Conservation (phyloP, 2,329 filamentous ascomycete genomes). For the Neurospora sp. region DNA sequence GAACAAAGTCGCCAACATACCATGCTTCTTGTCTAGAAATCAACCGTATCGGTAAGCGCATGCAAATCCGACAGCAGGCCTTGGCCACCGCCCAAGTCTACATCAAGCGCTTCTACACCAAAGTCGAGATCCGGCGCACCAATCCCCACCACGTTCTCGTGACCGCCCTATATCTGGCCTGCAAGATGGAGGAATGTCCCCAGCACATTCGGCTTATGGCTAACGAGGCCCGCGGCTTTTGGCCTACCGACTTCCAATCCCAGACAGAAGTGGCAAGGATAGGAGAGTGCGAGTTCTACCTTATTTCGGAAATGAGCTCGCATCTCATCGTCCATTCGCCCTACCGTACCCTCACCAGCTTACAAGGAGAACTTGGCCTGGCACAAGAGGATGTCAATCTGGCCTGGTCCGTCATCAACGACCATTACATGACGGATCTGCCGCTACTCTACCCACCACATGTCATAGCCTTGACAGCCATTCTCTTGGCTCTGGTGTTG, state of each 20-base stretch:
- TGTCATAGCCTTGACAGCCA: conserved; percentile 74
- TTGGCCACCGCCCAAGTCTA: conserved; percentile 93
- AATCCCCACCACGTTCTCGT: conserved; percentile 89
- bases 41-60: conserved; percentile 70
- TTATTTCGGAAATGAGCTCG: conserved; percentile 85
- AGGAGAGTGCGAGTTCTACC: conserved; percentile 86
- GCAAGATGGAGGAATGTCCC: conserved; percentile 96
- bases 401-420: conserved; percentile 78
- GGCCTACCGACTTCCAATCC: conserved; percentile 65
- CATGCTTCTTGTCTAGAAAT: conserved; percentile 46
- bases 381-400: conserved; percentile 69
- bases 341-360: conserved; percentile 66
- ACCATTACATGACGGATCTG: conserved; percentile 88
- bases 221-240: conserved; percentile 73
- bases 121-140: conserved; percentile 81
- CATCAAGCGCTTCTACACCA: conserved; percentile 85
- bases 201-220: conserved; percentile 91
- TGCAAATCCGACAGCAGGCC: conserved; percentile 80
- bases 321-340: conserved; percentile 87
- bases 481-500: conserved; percentile 75
- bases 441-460: conserved; percentile 80
- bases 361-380: conserved; percentile 60
- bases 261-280: conserved; percentile 67
- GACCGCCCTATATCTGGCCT: conserved; percentile 90
- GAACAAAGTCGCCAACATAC: conserved; percentile 1